Conservation (phyloP, 306 rosid species). For the Quercus bicolor region DNA sequence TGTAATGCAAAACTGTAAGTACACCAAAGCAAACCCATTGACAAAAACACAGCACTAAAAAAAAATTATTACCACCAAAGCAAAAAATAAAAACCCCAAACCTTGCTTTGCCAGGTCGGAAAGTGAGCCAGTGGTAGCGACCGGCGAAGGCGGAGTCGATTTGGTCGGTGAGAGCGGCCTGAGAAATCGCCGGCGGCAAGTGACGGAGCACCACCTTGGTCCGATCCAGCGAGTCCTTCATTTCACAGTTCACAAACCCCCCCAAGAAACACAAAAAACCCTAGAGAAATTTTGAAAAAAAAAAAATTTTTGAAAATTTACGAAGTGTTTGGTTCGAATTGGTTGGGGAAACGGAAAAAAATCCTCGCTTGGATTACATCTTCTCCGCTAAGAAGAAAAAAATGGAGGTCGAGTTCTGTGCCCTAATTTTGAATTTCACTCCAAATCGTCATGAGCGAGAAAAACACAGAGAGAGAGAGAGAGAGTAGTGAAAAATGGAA, state of each 20-base stretch:
- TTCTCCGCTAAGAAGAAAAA: slow-evolving; percentile 7
- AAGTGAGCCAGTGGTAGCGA: slow-evolving; percentile 65
- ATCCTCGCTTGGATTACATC: slow-evolving; percentile 25
- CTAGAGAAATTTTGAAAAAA: slow-evolving; percentile 2
- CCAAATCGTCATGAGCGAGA: slow-evolving; percentile 27
- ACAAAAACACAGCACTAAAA: background rate
- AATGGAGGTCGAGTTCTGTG: slow-evolving; percentile 5
- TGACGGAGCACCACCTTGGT: slow-evolving; percentile 76
- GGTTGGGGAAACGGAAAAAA: background rate
- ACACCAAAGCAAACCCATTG: background rate
- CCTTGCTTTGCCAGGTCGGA: slow-evolving; percentile 58
- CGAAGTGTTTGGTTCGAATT: background rate
- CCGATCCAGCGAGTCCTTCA: slow-evolving; percentile 61
- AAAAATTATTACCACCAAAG: too few species aligned
- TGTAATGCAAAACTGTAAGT: background rate
- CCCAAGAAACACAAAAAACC: slow-evolving; percentile 24
- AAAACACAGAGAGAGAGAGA: background rate
- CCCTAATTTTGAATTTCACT: slow-evolving; percentile 46
- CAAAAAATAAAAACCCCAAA: background rate
- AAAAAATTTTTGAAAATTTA: background rate
- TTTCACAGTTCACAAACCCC: slow-evolving; percentile 3
- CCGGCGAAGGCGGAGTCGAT: slow-evolving; percentile 47
- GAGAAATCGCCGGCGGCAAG: slow-evolving; percentile 65
- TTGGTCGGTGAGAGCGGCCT: slow-evolving; percentile 40
- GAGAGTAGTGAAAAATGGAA: background rate